Evolutionary conservation across 495 filamentous ascomycete species (phyloP).

Genomic region (Tuber melanosporum): DNA sequence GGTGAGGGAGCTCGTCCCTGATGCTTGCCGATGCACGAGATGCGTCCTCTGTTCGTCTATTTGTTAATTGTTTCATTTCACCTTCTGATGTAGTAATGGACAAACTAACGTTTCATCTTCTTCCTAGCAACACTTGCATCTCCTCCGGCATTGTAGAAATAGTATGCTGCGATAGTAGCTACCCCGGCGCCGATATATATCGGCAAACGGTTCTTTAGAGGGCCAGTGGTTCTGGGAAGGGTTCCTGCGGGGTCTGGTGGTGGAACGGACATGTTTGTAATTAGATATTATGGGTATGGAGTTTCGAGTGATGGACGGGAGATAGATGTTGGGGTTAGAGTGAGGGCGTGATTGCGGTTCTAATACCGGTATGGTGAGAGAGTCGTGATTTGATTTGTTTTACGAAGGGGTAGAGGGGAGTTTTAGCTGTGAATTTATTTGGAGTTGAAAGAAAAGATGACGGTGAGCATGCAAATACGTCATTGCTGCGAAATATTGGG

Average conservation of each 20-base stretch:
- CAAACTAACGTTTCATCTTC: constrained; percentile 64
- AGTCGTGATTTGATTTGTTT: background rate
- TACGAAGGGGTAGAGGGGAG: constrained; percentile 9
- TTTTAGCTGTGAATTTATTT: constrained; percentile 19
- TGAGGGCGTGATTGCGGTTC: constrained; percentile 17
- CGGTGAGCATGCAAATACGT: constrained; percentile 23
- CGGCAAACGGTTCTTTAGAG: constrained; percentile 50
- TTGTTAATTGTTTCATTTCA: constrained; percentile 14
- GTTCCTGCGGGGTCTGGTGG: constrained; percentile 36
- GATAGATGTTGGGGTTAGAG: constrained; percentile 18
- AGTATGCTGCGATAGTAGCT: constrained; percentile 72
- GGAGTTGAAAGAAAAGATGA: constrained; percentile 20
- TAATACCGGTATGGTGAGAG: background rate
- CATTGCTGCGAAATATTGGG: constrained; percentile 14
- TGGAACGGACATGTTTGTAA: constrained; percentile 40
- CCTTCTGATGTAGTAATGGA: background rate
- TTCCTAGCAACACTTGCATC: constrained; percentile 73
- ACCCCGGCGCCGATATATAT: constrained; percentile 55
- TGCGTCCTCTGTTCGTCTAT: constrained; percentile 52
- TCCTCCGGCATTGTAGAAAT: constrained; percentile 83
- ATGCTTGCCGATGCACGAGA: constrained; percentile 59
- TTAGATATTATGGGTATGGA: constrained; percentile 17
- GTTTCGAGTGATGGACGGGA: constrained; percentile 13
- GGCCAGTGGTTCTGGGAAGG: constrained; percentile 48
- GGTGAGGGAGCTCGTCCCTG: constrained; percentile 55